These are phyloP conservation scores for Tillandsia fasciculata DNA, from an alignment of 176 grass and related monocot genomes.

Conservation along the genomic window DNA sequence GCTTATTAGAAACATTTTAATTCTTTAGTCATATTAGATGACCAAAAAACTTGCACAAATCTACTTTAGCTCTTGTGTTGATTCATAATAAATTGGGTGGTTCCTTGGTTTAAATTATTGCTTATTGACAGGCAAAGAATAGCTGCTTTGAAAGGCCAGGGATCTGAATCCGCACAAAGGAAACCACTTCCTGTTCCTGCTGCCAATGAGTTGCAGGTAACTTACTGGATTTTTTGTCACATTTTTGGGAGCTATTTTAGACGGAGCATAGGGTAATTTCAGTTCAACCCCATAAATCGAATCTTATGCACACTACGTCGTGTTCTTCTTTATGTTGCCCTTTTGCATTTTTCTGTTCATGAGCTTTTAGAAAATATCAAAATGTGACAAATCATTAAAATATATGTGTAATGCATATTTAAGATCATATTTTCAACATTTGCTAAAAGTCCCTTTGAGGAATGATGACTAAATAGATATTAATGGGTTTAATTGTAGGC, in stretches of 20 bases:
- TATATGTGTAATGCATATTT: no score
- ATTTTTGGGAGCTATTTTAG: slow-evolving; percentile 7
- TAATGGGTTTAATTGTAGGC: no score
- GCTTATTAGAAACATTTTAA: not conserved
- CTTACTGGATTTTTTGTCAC: slow-evolving; percentile 8
- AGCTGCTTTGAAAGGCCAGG: slow-evolving; percentile 60
- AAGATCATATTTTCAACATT: no score
- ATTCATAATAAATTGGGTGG: not conserved
- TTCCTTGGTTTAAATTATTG: not conserved
- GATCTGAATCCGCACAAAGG: slow-evolving; percentile 50
- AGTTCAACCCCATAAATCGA: not conserved
- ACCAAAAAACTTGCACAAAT: not conserved
- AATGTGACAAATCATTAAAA: no score
- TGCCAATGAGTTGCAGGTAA: slow-evolving; percentile 76
- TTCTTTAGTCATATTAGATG: not conserved
- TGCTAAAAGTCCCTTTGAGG: no score
- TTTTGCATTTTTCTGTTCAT: no score
- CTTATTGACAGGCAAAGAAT: slow-evolving; percentile 64
- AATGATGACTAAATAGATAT: no score
- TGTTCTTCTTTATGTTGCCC: no score
- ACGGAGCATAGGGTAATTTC: not conserved
- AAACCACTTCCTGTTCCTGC: slow-evolving; percentile 59
- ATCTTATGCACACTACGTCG: no score
- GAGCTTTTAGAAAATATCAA: no score
- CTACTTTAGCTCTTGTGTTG: not conserved